phyloP scores from a whole-genome alignment of 306 rosid genomes.

The Dicorynia guianensis region DNA sequence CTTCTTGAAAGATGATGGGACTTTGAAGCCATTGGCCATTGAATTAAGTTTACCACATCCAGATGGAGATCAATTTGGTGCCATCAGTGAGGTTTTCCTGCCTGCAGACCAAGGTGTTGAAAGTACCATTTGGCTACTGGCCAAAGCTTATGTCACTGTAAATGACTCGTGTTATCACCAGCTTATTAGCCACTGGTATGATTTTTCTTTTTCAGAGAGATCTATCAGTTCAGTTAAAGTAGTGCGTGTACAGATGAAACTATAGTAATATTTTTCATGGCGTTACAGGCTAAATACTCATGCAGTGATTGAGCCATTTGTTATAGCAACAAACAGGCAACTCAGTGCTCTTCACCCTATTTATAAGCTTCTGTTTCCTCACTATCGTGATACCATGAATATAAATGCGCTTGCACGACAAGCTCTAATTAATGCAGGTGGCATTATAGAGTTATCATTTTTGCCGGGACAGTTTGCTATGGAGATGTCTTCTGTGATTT shows the following conservation, averaged over 20 bases:
- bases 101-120: slow-evolving; percentile 58
- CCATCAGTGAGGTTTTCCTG: slow-evolving; percentile 44
- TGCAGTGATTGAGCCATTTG: slow-evolving; percentile 53
- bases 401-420: not conserved
- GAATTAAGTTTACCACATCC: slow-evolving; percentile 57
- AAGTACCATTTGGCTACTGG: slow-evolving; percentile 24
- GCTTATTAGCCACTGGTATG: slow-evolving; percentile 55
- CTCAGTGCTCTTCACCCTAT: not conserved
- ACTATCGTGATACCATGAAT: not conserved
- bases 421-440: not conserved
- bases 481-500: not conserved
- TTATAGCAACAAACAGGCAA: not conserved
- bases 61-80: slow-evolving; percentile 51
- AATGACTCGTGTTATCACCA: slow-evolving; percentile 58
- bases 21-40: slow-evolving; percentile 60
- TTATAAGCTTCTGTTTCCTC: not conserved
- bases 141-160: slow-evolving; percentile 42
- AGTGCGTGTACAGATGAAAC: no score
- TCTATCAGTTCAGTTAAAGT: not conserved
- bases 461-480: not conserved
- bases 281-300: slow-evolving; percentile 56
- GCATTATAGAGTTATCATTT: not conserved
- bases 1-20: slow-evolving; percentile 57
- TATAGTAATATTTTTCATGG: not conserved
- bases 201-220: not conserved